These are phyloP conservation scores for Hypoxylon subgilvum DNA, from an alignment of 495 filamentous ascomycete genomes.

Conservation along the genomic window DNA sequence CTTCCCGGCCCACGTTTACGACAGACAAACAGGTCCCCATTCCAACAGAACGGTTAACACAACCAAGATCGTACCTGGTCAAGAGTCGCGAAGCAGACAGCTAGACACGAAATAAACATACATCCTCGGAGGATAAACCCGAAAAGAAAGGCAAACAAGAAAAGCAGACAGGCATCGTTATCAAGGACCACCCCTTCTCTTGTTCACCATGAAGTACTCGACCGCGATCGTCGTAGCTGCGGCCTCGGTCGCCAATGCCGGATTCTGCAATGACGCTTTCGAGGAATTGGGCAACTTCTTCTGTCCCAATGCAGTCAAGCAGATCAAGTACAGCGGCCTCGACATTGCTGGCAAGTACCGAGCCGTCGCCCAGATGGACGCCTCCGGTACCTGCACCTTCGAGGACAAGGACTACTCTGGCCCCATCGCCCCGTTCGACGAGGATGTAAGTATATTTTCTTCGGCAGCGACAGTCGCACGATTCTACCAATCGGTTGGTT, in stretches of 20 bases:
- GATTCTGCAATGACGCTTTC: constrained; percentile 34
- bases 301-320: constrained; percentile 61
- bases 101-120: constrained; percentile 6
- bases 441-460: constrained; percentile 60
- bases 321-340: constrained; percentile 66
- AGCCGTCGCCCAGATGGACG: constrained; percentile 63
- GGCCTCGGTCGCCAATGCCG: constrained; percentile 40
- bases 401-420: constrained; percentile 58
- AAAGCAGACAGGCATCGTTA: constrained; percentile 13
- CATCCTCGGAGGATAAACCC: constrained; percentile 1
- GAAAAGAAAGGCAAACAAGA: not conserved
- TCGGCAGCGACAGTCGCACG: not conserved
- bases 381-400: constrained; percentile 60
- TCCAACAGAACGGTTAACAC: constrained; percentile 7
- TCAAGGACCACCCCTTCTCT: constrained; percentile 7
- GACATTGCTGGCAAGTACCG: constrained; percentile 63
- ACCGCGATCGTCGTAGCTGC: constrained; percentile 36
- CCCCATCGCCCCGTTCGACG: constrained; percentile 66
- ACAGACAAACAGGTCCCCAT: constrained; percentile 7
- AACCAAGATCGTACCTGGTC: constrained; percentile 15
- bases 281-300: constrained; percentile 56
- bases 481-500: not conserved
- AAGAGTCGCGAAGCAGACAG: constrained; percentile 12
- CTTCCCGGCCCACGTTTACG: constrained; percentile 13
- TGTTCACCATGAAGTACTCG: constrained; percentile 36